Evolutionary conservation across 2,329 filamentous ascomycete genomes (phyloP).

Genomic region (Trichoderma arundinaceum): DNA sequence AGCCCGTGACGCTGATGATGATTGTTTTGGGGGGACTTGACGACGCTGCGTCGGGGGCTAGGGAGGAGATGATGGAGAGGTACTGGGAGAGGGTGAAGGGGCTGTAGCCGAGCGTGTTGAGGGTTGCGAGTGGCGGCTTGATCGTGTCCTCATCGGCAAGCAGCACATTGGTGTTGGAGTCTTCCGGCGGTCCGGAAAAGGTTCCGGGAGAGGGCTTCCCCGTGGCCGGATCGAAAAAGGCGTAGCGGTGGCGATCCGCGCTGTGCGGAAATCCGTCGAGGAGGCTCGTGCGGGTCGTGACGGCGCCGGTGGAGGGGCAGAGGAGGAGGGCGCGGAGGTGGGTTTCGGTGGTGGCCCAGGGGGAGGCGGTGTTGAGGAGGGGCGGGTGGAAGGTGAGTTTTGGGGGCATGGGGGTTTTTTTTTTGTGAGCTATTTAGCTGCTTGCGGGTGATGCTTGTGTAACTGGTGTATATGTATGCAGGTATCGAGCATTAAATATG

Average conservation of each 20-base stretch:
- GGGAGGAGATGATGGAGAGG: constrained; percentile 54
- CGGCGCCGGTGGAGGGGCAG: constrained; percentile 69
- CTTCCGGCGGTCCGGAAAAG: constrained; percentile 23
- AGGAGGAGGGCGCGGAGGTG: constrained; percentile 67
- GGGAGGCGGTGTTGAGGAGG: constrained; percentile 75
- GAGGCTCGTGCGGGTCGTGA: constrained; percentile 75
- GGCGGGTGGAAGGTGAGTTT: constrained; percentile 63
- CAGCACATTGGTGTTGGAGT: not conserved
- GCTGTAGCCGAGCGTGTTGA: constrained; percentile 79
- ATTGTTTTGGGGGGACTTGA: constrained; percentile 41
- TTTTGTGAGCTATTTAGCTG: not conserved
- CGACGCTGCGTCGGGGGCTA: constrained; percentile 14
- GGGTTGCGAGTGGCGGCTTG: constrained; percentile 46
- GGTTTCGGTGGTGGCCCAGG: constrained; percentile 71
- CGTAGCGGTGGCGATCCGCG: constrained; percentile 65
- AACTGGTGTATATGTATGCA: not conserved
- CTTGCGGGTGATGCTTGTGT: not conserved
- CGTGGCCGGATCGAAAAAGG: constrained; percentile 62
- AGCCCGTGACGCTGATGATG: constrained; percentile 74
- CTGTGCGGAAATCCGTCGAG: constrained; percentile 66
- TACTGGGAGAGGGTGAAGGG: constrained; percentile 66
- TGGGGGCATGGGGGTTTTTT: constrained; percentile 32
- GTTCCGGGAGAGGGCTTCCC: constrained; percentile 30
- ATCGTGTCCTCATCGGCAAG: not conserved
- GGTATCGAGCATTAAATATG: too few relatives aligned